Percentiles rank a stretch among this genome's conserved stretches.
Conservation (phyloP, 176 grass and related monocot genomes). For the Melocanna baccifera region DNA sequence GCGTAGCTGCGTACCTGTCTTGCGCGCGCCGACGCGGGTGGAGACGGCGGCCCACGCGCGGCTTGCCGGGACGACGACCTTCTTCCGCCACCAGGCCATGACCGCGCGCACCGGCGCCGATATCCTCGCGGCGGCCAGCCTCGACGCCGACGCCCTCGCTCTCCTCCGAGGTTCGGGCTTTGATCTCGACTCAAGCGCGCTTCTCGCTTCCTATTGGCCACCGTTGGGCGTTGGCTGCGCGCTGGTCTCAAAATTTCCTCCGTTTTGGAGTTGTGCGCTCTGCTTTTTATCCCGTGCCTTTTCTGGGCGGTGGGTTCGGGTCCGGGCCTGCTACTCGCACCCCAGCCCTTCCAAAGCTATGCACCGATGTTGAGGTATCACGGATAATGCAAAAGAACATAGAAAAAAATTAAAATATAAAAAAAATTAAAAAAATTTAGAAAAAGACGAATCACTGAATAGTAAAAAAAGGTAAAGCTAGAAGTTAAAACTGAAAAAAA, state of each 20-base stretch:
- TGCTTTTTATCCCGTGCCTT: constrained; percentile 1
- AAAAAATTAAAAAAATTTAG: too few relatives aligned
- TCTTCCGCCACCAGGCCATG: constrained; percentile 81
- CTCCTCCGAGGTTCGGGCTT: not conserved
- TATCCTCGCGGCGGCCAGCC: constrained; percentile 52
- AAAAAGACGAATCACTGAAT: too few relatives aligned
- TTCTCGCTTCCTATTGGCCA: not conserved
- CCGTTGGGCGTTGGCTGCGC: constrained; percentile 29
- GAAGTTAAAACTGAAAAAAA: too few relatives aligned
- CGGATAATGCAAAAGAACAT: too few relatives aligned
- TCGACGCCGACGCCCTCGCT: not conserved
- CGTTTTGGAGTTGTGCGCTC: constrained; percentile 2
- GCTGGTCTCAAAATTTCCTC: not conserved
- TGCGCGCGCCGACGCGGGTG: constrained; percentile 41
- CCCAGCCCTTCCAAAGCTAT: not conserved
- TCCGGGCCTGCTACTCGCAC: not conserved
- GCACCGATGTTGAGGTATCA: too few relatives aligned
- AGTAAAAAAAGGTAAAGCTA: too few relatives aligned
- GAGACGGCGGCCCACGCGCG: constrained; percentile 67
- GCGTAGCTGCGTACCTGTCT: constrained; percentile 40
- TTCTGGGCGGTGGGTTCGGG: too few relatives aligned
- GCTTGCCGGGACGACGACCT: constrained; percentile 64
- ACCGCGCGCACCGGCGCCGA: constrained; percentile 50
- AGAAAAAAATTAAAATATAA: too few relatives aligned
- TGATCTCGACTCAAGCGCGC: not conserved